Conservation (phyloP, 495 filamentous ascomycete genomes). For the Trichocladium antarcticum region DNA sequence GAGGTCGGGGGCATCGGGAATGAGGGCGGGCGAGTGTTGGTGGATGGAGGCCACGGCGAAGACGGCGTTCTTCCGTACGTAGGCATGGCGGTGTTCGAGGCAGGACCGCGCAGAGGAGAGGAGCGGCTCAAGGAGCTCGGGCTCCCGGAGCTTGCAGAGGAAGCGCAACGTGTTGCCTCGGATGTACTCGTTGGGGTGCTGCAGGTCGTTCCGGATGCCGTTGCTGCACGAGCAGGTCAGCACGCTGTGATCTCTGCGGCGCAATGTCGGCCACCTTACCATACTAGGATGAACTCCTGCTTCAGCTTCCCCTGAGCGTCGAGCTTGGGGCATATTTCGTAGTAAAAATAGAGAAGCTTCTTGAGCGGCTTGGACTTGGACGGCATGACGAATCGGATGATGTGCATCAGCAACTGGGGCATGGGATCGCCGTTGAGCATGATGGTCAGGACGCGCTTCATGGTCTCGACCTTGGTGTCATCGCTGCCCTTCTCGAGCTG, state of each 20-base stretch:
- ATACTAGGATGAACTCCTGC: conserved; percentile 99
- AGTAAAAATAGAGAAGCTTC: conserved; percentile 97
- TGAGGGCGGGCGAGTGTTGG: conserved; percentile 79
- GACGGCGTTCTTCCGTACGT: conserved; percentile 95
- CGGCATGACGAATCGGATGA: conserved; percentile 99
- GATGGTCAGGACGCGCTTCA: conserved; percentile 92
- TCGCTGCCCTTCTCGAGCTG: conserved; percentile 97
- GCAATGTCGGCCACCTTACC: conserved; percentile 46
- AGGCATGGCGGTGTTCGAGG: conserved; percentile 90
- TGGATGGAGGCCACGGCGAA: conserved; percentile 90
- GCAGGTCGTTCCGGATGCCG: conserved; percentile 92
- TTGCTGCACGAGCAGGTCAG: conserved; percentile 50
- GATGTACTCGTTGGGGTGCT: conserved; percentile 97
- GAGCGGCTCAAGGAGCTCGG: conserved; percentile 92
- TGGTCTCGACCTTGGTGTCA: conserved; percentile 93
- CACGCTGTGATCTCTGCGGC: not conserved
- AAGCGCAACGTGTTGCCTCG: conserved; percentile 94
- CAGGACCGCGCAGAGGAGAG: conserved; percentile 84
- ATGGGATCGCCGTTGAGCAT: conserved; percentile 98
- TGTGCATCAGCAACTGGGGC: conserved; percentile 94
- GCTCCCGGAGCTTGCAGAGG: conserved; percentile 88
- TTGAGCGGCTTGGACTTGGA: conserved; percentile 93
- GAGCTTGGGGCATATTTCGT: conserved; percentile 95
- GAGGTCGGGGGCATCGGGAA: conserved; percentile 91
- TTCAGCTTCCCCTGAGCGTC: conserved; percentile 87